phyloP scores from a whole-genome alignment of 768 basidiomycete species.

The Podaxis sp. region DNA sequence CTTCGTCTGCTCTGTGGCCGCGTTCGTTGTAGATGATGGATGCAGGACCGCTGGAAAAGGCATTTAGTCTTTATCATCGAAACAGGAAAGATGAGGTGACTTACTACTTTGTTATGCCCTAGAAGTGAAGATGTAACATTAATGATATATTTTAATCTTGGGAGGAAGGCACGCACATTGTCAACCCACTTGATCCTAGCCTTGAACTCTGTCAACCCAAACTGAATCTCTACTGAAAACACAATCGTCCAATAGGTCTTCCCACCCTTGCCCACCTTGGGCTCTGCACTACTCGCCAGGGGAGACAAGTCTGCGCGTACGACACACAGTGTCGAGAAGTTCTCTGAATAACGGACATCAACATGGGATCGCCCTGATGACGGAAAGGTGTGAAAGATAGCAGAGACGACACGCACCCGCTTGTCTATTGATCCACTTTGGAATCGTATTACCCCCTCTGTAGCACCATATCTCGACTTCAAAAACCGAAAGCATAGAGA shows the following conservation, averaged over 20 bases:
- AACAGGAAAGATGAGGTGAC: conserved; percentile 22
- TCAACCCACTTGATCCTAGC: conserved; percentile 84
- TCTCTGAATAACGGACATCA: conserved; percentile 35
- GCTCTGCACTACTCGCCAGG: conserved; percentile 66
- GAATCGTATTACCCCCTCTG: conserved; percentile 68
- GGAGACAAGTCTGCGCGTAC: conserved; percentile 79
- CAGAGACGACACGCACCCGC: conserved; percentile 38
- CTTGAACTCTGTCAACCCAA: conserved; percentile 79
- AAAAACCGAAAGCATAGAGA: conserved; percentile 75
- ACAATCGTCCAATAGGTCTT: conserved; percentile 84
- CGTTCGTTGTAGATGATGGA: conserved; percentile 82
- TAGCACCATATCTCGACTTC: conserved; percentile 87
- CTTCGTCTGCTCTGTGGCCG: conserved; percentile 71
- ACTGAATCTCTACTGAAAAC: conserved; percentile 82
- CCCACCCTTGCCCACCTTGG: conserved; percentile 62
- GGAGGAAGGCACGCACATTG: conserved; percentile 48
- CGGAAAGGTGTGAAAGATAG: neutral
- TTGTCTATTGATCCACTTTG: conserved; percentile 72
- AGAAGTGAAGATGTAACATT: conserved; percentile 6
- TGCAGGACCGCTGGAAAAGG: conserved; percentile 61
- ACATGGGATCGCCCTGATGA: neutral
- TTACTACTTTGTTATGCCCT: conserved; percentile 76
- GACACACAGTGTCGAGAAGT: conserved; percentile 75
- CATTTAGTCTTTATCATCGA: neutral
- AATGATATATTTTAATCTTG: neutral